Evolutionary conservation across 208 protist genomes (phyloP).

Genomic region (Crithidia fasciculata): DNA sequence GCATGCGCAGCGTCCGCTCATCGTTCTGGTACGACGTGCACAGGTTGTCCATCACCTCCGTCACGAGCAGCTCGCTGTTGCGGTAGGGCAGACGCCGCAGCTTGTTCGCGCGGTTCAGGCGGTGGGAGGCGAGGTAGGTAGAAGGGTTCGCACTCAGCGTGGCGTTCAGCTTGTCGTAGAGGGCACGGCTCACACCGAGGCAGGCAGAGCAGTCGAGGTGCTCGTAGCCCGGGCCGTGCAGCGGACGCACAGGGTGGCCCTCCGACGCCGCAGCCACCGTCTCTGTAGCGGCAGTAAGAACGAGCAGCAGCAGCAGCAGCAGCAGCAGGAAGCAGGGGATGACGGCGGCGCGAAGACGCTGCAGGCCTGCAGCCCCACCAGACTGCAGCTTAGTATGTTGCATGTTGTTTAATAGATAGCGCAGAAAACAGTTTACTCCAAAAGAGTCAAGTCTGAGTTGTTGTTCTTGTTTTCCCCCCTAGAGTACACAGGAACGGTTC

Average conservation of each 20-base stretch:
- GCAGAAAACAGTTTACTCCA: no score
- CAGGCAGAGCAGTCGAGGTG: slow-evolving; percentile 87
- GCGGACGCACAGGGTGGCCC: slow-evolving; percentile 21
- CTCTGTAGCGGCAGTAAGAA: background rate
- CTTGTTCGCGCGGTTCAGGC: slow-evolving; percentile 45
- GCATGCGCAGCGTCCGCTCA: slow-evolving; percentile 59
- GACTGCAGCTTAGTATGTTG: no score
- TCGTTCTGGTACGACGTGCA: slow-evolving; percentile 47
- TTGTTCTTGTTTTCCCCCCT: no score
- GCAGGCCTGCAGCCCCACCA: no score
- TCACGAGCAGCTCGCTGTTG: slow-evolving; percentile 72
- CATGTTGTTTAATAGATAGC: no score
- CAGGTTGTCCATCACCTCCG: slow-evolving; percentile 77
- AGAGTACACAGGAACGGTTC: no score
- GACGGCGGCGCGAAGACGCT: background rate
- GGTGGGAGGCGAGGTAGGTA: slow-evolving; percentile 58
- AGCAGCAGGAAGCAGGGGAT: background rate
- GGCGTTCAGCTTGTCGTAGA: slow-evolving; percentile 68
- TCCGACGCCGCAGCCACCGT: background rate
- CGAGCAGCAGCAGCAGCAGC: slow-evolving; percentile 8
- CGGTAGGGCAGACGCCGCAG: slow-evolving; percentile 51
- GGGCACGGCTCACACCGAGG: slow-evolving; percentile 59
- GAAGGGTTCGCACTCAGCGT: slow-evolving; percentile 49
- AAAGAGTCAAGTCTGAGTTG: no score
- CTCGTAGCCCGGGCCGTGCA: slow-evolving; percentile 54